phyloP scores from a whole-genome alignment of 768 basidiomycete genomes.

The Psilocybe cyanescens region DNA sequence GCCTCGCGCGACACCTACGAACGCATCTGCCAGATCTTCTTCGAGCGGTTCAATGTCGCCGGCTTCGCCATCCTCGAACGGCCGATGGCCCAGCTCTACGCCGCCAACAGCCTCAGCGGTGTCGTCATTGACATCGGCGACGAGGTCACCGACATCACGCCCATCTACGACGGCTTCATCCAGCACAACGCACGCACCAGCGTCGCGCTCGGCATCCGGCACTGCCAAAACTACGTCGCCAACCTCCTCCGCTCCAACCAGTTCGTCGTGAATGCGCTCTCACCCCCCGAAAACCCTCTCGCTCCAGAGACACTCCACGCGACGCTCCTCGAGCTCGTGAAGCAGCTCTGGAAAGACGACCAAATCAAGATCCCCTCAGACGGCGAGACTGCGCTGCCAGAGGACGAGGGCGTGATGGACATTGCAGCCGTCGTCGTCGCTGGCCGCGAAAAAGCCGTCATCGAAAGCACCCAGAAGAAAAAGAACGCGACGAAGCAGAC shows the following conservation, averaged over 20 bases:
- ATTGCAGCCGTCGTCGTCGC: conserved; percentile 90
- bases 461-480: conserved; percentile 84
- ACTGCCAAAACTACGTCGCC: conserved; percentile 80
- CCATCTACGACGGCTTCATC: conserved; percentile 76
- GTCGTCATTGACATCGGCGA: conserved; percentile 84
- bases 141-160: conserved; percentile 75
- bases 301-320: conserved; percentile 50
- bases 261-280: conserved; percentile 59
- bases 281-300: conserved; percentile 52
- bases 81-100: conserved; percentile 83
- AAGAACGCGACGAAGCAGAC: conserved; percentile 71
- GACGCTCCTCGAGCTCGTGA: conserved; percentile 65
- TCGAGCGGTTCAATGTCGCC: conserved; percentile 91
- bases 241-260: conserved; percentile 73
- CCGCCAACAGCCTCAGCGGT: conserved; percentile 71
- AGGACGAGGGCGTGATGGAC: conserved; percentile 88
- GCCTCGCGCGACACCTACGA: conserved; percentile 73
- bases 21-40: conserved; percentile 81
- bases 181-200: conserved; percentile 55
- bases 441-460: conserved; percentile 89
- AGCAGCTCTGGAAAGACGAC: conserved; percentile 64
- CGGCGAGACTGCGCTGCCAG: conserved; percentile 66
- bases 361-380: conserved; percentile 75
- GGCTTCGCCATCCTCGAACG: conserved; percentile 82
- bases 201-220: conserved; percentile 67